These are phyloP conservation scores for Kurtzmaniella fragi DNA, from an alignment of 805 yeast species.

Conservation along the genomic window DNA sequence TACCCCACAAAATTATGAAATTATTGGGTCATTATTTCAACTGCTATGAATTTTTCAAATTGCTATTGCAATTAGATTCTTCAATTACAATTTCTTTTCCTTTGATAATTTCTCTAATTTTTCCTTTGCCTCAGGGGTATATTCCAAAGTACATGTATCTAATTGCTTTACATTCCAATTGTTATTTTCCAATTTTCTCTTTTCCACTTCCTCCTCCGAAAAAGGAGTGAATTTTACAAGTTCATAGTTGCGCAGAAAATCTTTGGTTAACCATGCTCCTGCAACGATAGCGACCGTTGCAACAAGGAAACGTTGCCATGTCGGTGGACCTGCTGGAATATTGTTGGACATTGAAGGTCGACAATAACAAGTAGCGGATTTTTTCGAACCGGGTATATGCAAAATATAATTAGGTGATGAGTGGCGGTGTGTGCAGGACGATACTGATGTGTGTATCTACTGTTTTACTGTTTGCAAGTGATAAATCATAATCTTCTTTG, in stretches of 20 bases:
- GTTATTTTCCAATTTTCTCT: constrained; percentile 27
- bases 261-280: constrained; percentile 28
- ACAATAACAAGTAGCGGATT: neutral
- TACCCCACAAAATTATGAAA: neutral
- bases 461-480: too few relatives aligned
- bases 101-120: constrained; percentile 20
- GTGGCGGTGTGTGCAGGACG: too few relatives aligned
- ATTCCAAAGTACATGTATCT: constrained; percentile 35
- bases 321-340: constrained; percentile 28
- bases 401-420: too few relatives aligned
- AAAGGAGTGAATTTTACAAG: constrained; percentile 35
- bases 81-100: constrained; percentile 9
- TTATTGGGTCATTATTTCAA: neutral
- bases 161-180: constrained; percentile 24
- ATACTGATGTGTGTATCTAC: too few relatives aligned
- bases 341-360: neutral
- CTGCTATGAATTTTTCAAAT: neutral
- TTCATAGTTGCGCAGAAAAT: constrained; percentile 35
- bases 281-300: constrained; percentile 30
- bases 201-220: constrained; percentile 33
- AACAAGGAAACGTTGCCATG: constrained; percentile 28
- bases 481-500: too few relatives aligned
- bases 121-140: constrained; percentile 39
- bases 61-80: neutral
- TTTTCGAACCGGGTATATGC: neutral